Evolutionary conservation across 306 rosid species (phyloP).

Genomic region (Urtica urens): DNA sequence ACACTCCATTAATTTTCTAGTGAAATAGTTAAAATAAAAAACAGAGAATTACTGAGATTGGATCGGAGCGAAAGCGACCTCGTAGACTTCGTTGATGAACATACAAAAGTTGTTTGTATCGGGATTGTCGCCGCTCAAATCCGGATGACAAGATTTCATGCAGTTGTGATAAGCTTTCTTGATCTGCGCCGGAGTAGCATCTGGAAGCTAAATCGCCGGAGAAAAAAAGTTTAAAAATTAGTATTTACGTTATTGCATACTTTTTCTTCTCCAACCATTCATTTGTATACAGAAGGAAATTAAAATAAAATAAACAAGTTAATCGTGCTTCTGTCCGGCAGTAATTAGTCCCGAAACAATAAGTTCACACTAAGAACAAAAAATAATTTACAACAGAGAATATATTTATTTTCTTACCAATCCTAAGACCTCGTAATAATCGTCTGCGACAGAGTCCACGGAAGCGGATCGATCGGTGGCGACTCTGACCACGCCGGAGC

Average conservation of each 20-base stretch:
- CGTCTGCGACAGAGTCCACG: constrained; percentile 48
- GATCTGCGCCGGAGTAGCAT: constrained; percentile 71
- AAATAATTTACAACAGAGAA: neutral
- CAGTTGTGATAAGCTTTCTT: constrained; percentile 87
- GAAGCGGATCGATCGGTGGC: constrained; percentile 41
- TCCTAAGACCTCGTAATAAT: constrained; percentile 82
- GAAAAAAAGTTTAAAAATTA: neutral
- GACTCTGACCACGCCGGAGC: constrained; percentile 41
- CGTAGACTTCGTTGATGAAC: constrained; percentile 83
- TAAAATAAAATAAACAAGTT: too few relatives aligned
- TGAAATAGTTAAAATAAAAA: constrained; percentile 10
- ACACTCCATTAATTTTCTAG: constrained; percentile 24
- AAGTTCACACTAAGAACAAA: too few relatives aligned
- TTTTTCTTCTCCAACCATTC: too few relatives aligned
- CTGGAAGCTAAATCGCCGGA: constrained; percentile 51
- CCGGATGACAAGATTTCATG: constrained; percentile 97
- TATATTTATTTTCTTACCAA: too few relatives aligned
- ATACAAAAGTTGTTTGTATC: constrained; percentile 83
- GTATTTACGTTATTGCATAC: too few relatives aligned
- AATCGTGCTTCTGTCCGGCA: too few relatives aligned
- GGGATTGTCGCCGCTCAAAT: constrained; percentile 70
- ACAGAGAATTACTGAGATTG: constrained; percentile 15
- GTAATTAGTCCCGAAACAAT: too few relatives aligned
- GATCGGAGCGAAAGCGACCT: constrained; percentile 46
- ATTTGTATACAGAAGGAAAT: too few relatives aligned